Conservation (phyloP, 1,284 basidiomycete species). For the Sphagnurus paluster region DNA sequence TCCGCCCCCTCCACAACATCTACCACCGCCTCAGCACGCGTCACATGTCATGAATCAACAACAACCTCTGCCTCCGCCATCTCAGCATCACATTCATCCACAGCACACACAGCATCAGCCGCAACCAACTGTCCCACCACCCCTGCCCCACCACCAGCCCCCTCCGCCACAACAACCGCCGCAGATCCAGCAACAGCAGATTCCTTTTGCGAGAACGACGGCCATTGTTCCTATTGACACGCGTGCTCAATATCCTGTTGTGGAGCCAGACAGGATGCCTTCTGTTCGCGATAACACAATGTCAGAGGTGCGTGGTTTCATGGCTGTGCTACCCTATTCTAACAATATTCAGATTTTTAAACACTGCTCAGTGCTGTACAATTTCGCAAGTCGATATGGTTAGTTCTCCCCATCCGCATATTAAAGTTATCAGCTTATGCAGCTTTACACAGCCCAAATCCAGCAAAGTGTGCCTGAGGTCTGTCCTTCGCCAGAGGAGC, state of each 20-base stretch:
- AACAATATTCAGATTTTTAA: slow-evolving; percentile 49
- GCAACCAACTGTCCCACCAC: slow-evolving; percentile 23
- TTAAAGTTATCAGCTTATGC: slow-evolving; percentile 6
- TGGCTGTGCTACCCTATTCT: slow-evolving; percentile 11
- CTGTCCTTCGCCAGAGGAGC: slow-evolving; percentile 54
- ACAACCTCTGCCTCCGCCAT: slow-evolving; percentile 15
- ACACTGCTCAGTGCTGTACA: slow-evolving; percentile 58
- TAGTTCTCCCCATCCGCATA: slow-evolving; percentile 21
- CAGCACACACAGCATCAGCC: slow-evolving; percentile 16
- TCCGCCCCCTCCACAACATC: too few species aligned
- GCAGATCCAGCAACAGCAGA: slow-evolving; percentile 22
- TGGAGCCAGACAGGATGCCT: slow-evolving; percentile 30
- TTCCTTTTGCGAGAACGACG: slow-evolving; percentile 36
- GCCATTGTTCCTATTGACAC: slow-evolving; percentile 40
- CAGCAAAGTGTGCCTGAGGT: slow-evolving; percentile 44
- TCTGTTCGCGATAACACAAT: slow-evolving; percentile 38
- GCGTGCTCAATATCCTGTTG: slow-evolving; percentile 24
- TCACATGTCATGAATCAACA: slow-evolving; percentile 21
- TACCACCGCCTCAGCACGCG: slow-evolving; percentile 24
- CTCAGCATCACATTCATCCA: slow-evolving; percentile 19
- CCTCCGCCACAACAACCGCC: slow-evolving; percentile 20
- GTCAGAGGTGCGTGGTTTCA: slow-evolving; percentile 36
- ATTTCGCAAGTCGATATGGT: slow-evolving; percentile 70
- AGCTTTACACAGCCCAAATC: slow-evolving; percentile 38
- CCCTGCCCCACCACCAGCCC: slow-evolving; percentile 18